Conservation (phyloP, 495 filamentous ascomycete species). For the Hypoxylon lienhwacheense region DNA sequence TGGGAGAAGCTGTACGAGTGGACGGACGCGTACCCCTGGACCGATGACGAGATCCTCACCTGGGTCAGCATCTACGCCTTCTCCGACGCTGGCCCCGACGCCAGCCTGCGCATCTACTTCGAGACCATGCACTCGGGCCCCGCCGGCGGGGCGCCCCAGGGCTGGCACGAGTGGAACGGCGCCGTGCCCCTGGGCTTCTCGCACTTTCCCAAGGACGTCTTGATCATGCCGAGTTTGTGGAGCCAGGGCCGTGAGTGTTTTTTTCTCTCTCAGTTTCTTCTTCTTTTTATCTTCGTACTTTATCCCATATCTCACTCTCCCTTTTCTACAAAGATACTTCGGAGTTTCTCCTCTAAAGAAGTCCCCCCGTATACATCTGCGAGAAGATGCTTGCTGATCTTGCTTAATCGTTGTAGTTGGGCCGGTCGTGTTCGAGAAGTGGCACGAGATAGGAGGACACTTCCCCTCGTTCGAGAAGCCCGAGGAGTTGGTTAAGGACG, state of each 20-base stretch:
- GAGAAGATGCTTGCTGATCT: background rate
- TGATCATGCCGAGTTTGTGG: slow-evolving; percentile 55
- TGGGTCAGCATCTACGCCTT: slow-evolving; percentile 65
- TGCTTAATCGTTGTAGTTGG: slow-evolving; percentile 42
- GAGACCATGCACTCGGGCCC: slow-evolving; percentile 34
- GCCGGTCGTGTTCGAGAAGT: slow-evolving; percentile 56
- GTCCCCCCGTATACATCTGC: no score
- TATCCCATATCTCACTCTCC: no score
- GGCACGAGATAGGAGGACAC: slow-evolving; percentile 60
- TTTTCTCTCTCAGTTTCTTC: background rate
- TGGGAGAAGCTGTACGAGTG: slow-evolving; percentile 68
- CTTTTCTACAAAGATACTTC: background rate
- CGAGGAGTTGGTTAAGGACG: slow-evolving; percentile 55
- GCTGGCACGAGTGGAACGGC: background rate
- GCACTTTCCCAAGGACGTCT: slow-evolving; percentile 56
- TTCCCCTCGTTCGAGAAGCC: slow-evolving; percentile 65
- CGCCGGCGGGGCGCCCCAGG: background rate
- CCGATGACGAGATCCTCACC: slow-evolving; percentile 63
- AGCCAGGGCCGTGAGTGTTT: slow-evolving; percentile 32
- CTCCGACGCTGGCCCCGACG: slow-evolving; percentile 55
- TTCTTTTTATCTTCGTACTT: no score
- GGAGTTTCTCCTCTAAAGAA: background rate
- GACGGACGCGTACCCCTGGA: slow-evolving; percentile 66
- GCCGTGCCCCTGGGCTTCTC: slow-evolving; percentile 45
- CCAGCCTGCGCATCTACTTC: slow-evolving; percentile 60